Base-by-base conservation (phyloP, 805 yeast genomes). In the Barnettozyma wickerhamii region DNA sequence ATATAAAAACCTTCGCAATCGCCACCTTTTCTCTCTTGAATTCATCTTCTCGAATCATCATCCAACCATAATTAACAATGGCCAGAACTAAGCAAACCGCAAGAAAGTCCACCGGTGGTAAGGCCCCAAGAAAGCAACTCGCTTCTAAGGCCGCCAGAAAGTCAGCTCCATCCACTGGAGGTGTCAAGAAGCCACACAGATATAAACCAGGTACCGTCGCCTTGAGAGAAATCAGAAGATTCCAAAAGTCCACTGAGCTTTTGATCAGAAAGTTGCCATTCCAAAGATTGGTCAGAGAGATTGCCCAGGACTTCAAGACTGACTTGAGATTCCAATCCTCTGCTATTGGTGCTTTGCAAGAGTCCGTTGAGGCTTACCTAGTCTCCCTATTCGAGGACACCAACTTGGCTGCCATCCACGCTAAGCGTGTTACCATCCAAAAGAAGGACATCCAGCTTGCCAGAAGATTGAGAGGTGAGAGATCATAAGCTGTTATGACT, bases 381-480 rank as follows among this genome's bases (percentile, higher is more conserved):
- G 96, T 91, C 40, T 87, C 96, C 47, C 72, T 91, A 62, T 93
- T 91, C 58, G 98, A 91, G 75, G 98, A 93, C 70, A 93, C 98
- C 53, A 91, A 90, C 77, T 79, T 91, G 75, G 93, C 97, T 74
- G 97, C 98, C 52, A 87, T 89, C 56, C 99, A 91, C 72, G 99
- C 98, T 62, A 91, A 93, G 82, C 84, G 99, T 74, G 98, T 91
- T 58, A 91, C 99, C 52, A 88, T 91, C 63, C 96, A 88, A 79
- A 91, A 89, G 87, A 90, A 90, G 75, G 99, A 91, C 69, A 87
- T 91, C 67, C 96, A 90, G 66, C 78, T 91, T 65, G 99, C 98
- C 56, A 85, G 97, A 76, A 85, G 98, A 77, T 81, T 91, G 67
- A 84, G 97, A 74, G 98, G 97, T 71, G 95, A 85, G 75, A 83